Base-by-base conservation (phyloP, 176 grass and related monocot genomes). In the Cocos nucifera region DNA sequence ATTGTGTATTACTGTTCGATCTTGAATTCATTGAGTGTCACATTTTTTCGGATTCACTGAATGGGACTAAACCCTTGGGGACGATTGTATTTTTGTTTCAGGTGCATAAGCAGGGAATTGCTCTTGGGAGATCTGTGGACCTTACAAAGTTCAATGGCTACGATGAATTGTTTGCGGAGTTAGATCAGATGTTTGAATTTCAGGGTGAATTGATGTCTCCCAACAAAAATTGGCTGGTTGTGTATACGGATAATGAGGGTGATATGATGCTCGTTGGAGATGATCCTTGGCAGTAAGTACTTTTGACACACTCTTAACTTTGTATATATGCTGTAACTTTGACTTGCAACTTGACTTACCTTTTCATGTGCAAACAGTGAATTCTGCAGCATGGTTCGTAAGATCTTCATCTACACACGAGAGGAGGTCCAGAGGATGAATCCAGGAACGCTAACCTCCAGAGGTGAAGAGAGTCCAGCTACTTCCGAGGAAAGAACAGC, bases 231-330 rank as follows among this genome's bases (percentile, higher is more conserved):
- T 98, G 93, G 93, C 69, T 83, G 66, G 82, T 98, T 62, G 87
- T 98, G 14, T 98, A 92, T 82, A 92, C 81, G 6, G 93, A 98
- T 48, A 73, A 88, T 0, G 93, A 98, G 75, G 84, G 84, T 5
- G 93, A 98, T 65, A 98, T 92, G 84, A 98, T 98, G 93, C 93
- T 98, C n/a, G 93, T 98, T 39, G 93, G 93, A 12, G 93, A 98
- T 58, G 93, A 98, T 67, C 87, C 87, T 52, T 98, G 93, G 93
- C 67, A 76, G 93, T 98, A 67, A 67, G 93, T 77, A 6, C 23
- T 53, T 73, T 12, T 21, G 29, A 53, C 1, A 3, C n/a, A 14
- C 29, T 5, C 0, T 44, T 10, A 3, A 44, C 50, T 39, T 5
- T 39, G 20, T 17, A n/a, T 49, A 12, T 0, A 50, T 29, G 39